These are phyloP conservation scores for Phytomonas sp. DNA, from an alignment of 208 protist genomes.

Conservation along the genomic window DNA sequence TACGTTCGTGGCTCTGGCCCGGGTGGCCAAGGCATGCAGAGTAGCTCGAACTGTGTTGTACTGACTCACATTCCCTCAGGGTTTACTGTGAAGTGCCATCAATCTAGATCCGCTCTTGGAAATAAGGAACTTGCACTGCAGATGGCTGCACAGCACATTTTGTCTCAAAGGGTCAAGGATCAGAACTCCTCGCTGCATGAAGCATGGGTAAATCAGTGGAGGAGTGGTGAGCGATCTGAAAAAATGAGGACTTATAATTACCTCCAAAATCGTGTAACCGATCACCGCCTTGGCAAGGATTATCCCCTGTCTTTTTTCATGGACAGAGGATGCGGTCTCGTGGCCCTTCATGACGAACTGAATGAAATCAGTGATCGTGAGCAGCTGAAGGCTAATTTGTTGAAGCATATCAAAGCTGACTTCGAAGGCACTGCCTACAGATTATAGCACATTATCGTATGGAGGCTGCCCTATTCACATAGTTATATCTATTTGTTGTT, in stretches of 20 bases:
- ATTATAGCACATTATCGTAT: neutral
- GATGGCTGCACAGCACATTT: conserved; percentile 78
- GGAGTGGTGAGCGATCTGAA: conserved; percentile 83
- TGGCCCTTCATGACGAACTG: conserved; percentile 67
- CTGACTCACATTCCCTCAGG: conserved; percentile 83
- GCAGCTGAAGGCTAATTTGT: conserved; percentile 47
- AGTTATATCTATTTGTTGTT: conserved; percentile 2
- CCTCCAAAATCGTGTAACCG: conserved; percentile 84
- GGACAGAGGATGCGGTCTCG: conserved; percentile 53
- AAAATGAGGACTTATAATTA: conserved; percentile 90
- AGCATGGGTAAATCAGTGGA: conserved; percentile 79
- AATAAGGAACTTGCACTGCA: conserved; percentile 87
- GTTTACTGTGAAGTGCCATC: conserved; percentile 87
- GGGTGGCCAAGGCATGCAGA: conserved; percentile 87
- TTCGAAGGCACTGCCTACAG: conserved; percentile 26
- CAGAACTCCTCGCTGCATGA: conserved; percentile 70
- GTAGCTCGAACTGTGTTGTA: conserved; percentile 81
- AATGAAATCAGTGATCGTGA: conserved; percentile 64
- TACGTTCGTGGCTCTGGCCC: conserved; percentile 84
- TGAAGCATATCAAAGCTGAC: conserved; percentile 67
- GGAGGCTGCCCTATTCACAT: neutral
- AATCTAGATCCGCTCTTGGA: conserved; percentile 74
- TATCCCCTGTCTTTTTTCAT: conserved; percentile 72
- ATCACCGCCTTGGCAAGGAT: conserved; percentile 84
- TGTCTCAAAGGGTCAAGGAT: conserved; percentile 46